Base-by-base conservation (phyloP, 2,329 filamentous ascomycete species). In the Hypoxylon sp. region DNA sequence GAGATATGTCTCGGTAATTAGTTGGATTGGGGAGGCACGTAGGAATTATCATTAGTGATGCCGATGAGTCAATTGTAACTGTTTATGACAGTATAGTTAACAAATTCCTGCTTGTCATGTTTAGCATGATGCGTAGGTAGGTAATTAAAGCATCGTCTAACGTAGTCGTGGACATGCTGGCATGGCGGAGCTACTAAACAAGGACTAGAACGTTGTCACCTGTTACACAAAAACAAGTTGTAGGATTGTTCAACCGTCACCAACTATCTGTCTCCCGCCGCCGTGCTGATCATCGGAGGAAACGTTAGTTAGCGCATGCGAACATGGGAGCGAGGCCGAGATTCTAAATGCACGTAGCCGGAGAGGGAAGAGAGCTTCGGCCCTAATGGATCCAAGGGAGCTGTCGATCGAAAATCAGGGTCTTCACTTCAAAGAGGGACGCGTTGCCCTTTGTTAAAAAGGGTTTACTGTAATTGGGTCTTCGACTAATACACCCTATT, bases 401-500 rank as follows among this genome's bases (percentile, higher is more conserved):
- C 44, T 50, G 66, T 63, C 63, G 66, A 68, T 62, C 63, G 39
- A 59, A 64, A 66, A 69, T 63, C 62, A 69, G 66, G 66, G 69
- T 64, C 66, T 59, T 65, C 42, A 14, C 11, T 26, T 22, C 35
- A 44, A 63, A 59, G 31, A 58, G n/a, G 13, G 31, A 10, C 11
- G 13, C 5, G 13, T 39, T 44, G 24, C 33, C 42, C 46, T 33
- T 46, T 17, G 37, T 37, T 51, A 37, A 31, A 55, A 61, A 55
- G 17, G 37, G n/a, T 17, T 3, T 59, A 17, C 19, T 33, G 42
- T 53, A 48, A 62, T 59, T 65, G 53, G 58, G 60, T 22, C n/a
- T 19, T 48, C 52, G 54, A 57, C 39, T 19, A 39, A 64, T 59
- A 52, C 57, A 44, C 55, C 55, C 63, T 35, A 26, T 60, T 42